Evolutionary conservation across 2,329 filamentous ascomycete genomes (phyloP).

Genomic region (Aspergillus aculeatinus): DNA sequence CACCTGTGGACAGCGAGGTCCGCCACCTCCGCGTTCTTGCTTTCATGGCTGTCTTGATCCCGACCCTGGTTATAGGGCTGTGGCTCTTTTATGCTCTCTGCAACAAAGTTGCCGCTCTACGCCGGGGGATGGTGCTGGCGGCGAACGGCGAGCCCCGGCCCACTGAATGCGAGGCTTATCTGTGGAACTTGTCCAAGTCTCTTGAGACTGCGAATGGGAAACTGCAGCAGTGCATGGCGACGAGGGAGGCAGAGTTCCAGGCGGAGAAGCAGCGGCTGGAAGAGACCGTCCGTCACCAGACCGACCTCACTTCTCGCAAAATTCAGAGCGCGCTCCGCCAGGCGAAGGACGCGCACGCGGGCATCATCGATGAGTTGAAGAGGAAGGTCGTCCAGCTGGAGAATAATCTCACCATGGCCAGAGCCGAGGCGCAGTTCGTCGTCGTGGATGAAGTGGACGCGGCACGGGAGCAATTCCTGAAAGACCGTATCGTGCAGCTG

Average conservation of each 20-base stretch:
- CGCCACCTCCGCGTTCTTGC: constrained; percentile 6
- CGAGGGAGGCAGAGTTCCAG: constrained; percentile 10
- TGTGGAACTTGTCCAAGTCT: background rate
- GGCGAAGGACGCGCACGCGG: background rate
- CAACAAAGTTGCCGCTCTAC: background rate
- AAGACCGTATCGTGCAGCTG: constrained; percentile 8
- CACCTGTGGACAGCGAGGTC: constrained; percentile 12
- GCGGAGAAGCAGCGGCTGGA: constrained; percentile 3
- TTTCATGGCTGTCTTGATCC: constrained; percentile 2
- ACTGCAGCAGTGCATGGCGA: constrained; percentile 1
- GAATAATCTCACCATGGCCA: constrained; percentile 1
- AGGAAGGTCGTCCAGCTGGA: background rate
- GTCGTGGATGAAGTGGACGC: constrained; percentile 3
- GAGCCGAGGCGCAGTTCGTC: constrained; percentile 2
- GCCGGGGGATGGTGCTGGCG: background rate
- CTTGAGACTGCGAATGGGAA: constrained; percentile 7
- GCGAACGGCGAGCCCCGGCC: background rate
- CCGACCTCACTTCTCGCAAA: background rate
- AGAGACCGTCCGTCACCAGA: constrained; percentile 2
- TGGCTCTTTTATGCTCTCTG: background rate
- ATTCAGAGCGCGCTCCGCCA: background rate
- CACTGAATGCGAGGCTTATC: background rate
- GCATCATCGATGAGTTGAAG: background rate
- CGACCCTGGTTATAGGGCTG: background rate
- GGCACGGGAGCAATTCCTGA: constrained; percentile 3